Percentiles rank a stretch among this genome's conserved stretches.
These are phyloP conservation scores for Penicillium robsamsonii DNA, from an alignment of 495 filamentous ascomycete species.

Conservation along the genomic window DNA sequence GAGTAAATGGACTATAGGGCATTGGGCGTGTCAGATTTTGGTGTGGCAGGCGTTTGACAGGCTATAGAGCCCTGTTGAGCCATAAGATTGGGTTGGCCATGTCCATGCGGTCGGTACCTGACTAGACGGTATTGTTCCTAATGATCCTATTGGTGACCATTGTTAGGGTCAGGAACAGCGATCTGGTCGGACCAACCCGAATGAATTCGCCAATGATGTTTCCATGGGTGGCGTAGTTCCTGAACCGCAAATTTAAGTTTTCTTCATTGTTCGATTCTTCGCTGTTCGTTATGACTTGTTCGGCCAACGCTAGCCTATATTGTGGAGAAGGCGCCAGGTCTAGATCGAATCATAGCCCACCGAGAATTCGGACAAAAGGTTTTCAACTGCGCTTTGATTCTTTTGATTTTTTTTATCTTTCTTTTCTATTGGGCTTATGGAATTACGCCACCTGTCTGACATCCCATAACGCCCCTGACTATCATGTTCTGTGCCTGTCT, in stretches of 20 bases:
- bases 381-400: background rate
- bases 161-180: background rate
- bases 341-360: constrained; percentile 10
- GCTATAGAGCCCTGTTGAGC: background rate
- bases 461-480: constrained; percentile 1
- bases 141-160: constrained; percentile 6
- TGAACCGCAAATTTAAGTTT: background rate
- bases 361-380: background rate
- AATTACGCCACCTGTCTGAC: constrained; percentile 3
- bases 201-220: background rate
- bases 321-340: constrained; percentile 2
- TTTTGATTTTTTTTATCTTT: background rate
- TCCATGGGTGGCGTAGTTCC: background rate
- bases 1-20: background rate
- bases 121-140: background rate
- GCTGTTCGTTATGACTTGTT: constrained; percentile 3
- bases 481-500: background rate
- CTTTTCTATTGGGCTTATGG: background rate
- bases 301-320: background rate
- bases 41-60: constrained; percentile 1
- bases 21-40: background rate
- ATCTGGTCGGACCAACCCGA: constrained; percentile 8
- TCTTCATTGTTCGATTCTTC: background rate
- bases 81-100: background rate
- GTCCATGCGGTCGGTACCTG: constrained; percentile 9